These are phyloP conservation scores for Phytophthora europaea DNA, from an alignment of 352 stramenopile species.

Conservation along the genomic window DNA sequence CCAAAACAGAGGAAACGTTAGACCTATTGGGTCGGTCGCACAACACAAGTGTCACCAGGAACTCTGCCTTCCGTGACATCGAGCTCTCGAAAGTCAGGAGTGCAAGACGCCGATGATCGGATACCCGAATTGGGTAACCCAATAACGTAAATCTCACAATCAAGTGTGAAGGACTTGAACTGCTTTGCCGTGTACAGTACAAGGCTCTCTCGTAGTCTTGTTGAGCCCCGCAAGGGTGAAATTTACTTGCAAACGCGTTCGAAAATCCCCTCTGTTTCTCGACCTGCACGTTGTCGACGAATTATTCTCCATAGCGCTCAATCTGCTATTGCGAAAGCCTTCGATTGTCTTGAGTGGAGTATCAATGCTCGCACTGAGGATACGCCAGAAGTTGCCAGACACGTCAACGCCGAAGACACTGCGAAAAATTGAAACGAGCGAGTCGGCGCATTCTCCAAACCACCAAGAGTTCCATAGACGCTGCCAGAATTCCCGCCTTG, in stretches of 20 bases:
- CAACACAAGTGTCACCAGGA: constrained; percentile 61
- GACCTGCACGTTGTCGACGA: too few relatives aligned
- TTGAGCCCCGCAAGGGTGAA: not conserved
- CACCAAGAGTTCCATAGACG: not conserved
- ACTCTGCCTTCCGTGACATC: constrained; percentile 68
- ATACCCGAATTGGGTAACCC: constrained; percentile 49
- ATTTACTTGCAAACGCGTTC: not conserved
- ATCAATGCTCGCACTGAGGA: not conserved
- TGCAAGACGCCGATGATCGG: constrained; percentile 33
- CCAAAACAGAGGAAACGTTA: constrained; percentile 69
- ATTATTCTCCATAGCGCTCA: not conserved
- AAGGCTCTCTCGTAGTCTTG: constrained; percentile 5
- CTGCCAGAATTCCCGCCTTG: not conserved
- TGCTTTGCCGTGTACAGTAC: not conserved
- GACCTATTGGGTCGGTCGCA: constrained; percentile 46
- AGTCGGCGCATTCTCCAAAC: too few relatives aligned
- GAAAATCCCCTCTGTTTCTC: not conserved
- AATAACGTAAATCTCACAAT: constrained; percentile 68
- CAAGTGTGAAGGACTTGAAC: constrained; percentile 44
- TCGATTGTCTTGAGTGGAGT: not conserved
- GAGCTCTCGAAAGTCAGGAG: constrained; percentile 49
- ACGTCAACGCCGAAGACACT: not conserved
- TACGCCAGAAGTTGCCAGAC: not conserved
- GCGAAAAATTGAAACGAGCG: not conserved
- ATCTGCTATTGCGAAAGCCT: not conserved